phyloP scores from a whole-genome alignment of 2,329 filamentous ascomycete species.

The Teratosphaeria gauchensis region DNA sequence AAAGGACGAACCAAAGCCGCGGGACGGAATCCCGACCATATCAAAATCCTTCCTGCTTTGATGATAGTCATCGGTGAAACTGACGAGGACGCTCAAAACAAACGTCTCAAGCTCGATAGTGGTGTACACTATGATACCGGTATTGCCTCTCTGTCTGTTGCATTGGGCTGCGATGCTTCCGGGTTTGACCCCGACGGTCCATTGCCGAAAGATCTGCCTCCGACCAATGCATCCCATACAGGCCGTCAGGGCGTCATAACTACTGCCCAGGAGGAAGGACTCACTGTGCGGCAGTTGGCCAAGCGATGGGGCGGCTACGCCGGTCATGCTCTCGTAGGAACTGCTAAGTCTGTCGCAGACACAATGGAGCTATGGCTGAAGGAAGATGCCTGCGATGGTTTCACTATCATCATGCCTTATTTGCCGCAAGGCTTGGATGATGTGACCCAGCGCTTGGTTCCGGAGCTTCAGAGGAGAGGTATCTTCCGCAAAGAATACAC shows the following conservation, averaged over 20 bases:
- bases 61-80: conserved; percentile 19
- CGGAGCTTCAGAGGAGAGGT: conserved; percentile 14
- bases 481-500: conserved; percentile 16
- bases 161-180: conserved; percentile 15
- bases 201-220: conserved; percentile 14
- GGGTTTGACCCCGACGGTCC: conserved; percentile 11
- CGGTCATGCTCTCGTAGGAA: conserved; percentile 15
- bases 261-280: conserved; percentile 12
- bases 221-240: conserved; percentile 16
- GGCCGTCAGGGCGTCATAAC: conserved; percentile 11
- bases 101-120: conserved; percentile 16
- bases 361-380: conserved; percentile 15
- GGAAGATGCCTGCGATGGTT: conserved; percentile 16
- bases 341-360: conserved; percentile 13
- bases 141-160: conserved; percentile 14
- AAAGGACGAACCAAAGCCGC: conserved; percentile 12
- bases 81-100: conserved; percentile 14
- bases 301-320: conserved; percentile 15
- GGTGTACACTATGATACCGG: conserved; percentile 12
- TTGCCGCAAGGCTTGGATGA: conserved; percentile 18
- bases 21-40: conserved; percentile 12
- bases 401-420: conserved; percentile 16
- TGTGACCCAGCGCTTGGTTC: conserved; percentile 14
- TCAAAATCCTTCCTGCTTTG: conserved; percentile 18
- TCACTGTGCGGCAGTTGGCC: conserved; percentile 17